Base-by-base conservation (phyloP, 805 yeast species). In the Metschnikowia anglica region DNA sequence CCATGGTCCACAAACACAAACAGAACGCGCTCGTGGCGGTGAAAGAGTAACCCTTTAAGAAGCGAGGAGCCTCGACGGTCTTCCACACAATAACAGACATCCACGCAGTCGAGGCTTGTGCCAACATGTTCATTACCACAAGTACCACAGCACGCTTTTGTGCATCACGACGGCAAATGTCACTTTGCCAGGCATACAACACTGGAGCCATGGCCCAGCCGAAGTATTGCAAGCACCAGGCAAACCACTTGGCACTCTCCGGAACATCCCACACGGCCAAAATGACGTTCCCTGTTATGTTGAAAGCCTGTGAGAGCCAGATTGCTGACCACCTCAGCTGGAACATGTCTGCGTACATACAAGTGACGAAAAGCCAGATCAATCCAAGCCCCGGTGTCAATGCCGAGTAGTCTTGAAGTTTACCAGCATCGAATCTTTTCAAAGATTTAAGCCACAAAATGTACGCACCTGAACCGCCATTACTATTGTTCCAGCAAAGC, bases 181-280 rank as follows among this genome's bases (percentile, higher is more conserved):
- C 85, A 52, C 74, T 74, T 43, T 76, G 76, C 68, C 76, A 73
- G 1, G 82, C 72, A 67, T 80, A 77, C 37, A 79, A 61, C 35
- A 80, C 80, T 0, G 85, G 81, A 2, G 84, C 79, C 58, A 77
- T 77, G 13, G 85, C 76, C 73, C 83, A 80, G 11, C 81, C 76
- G 59, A 78, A 77, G 54, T 80, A 81, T 16, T 77, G 79, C 37
- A 76, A 67, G 53, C 79, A 67, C 58, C 76, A 81, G 0, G 80
- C 86, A 65, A 73, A 79, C 85, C 85, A 80, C 59, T 81, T 79
- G 12, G 85, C 79, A n/a, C 66, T 45, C 31, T 67, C 66, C 0
- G 80, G 70, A 21, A 81, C 77, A 48, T 79, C 60, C 86, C 86
- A 81, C 33, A 72, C 73, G 5, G 81, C 80, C 49, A 81, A 61